These are phyloP conservation scores for Tricholoma terreum DNA, from an alignment of 768 basidiomycete species.

Conservation along the genomic window DNA sequence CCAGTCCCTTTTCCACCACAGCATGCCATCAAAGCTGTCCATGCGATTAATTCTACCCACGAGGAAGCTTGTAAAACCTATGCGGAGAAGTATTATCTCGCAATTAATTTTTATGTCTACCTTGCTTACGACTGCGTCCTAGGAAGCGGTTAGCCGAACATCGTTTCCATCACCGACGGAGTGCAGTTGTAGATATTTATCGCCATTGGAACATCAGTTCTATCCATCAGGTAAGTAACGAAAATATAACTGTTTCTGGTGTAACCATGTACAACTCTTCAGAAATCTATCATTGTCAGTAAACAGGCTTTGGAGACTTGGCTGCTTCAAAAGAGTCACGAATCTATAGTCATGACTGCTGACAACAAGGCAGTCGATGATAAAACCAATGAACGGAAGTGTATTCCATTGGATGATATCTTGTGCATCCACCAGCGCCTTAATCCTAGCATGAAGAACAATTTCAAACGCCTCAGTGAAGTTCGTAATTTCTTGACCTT, in stretches of 20 bases:
- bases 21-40: conserved; percentile 52
- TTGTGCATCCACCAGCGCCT: conserved; percentile 61
- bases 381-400: conserved; percentile 14
- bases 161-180: conserved; percentile 49
- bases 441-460: conserved; percentile 53
- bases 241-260: not conserved
- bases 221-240: conserved; percentile 41
- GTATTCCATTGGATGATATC: conserved; percentile 44
- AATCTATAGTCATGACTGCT: conserved; percentile 17
- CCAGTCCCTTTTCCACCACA: conserved; percentile 41
- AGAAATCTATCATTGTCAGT: conserved; percentile 60
- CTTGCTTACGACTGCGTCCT: conserved; percentile 1
- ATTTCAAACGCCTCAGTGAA: conserved; percentile 67
- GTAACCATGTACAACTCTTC: not conserved
- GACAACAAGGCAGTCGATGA: conserved; percentile 2
- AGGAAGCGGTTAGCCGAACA: conserved; percentile 43
- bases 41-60: conserved; percentile 52
- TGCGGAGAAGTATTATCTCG: conserved; percentile 38
- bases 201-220: conserved; percentile 54
- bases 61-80: conserved; percentile 50
- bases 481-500: conserved; percentile 31
- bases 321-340: conserved; percentile 44
- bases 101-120: not conserved
- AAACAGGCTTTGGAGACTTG: conserved; percentile 59
- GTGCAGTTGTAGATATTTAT: conserved; percentile 59